phyloP scores from a whole-genome alignment of 2,329 filamentous ascomycete species.

The Cladophialophora exuberans region DNA sequence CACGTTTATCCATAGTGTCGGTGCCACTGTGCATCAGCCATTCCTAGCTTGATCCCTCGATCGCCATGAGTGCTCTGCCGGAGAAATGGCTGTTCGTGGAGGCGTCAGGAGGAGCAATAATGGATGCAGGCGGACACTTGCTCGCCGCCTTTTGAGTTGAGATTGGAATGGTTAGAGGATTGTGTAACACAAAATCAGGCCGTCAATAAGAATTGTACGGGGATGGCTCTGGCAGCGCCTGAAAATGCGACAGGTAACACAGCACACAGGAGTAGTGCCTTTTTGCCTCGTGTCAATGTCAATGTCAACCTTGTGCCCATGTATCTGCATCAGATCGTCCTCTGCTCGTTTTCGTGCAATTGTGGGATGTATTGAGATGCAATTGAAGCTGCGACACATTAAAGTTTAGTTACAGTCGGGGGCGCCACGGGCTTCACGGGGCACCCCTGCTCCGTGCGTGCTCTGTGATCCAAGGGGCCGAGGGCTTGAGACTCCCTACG shows the following conservation, averaged over 20 bases:
- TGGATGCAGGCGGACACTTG: slow-evolving; percentile 7
- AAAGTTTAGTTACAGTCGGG: too few species aligned
- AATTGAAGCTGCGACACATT: too few species aligned
- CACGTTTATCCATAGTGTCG: slow-evolving; percentile 14
- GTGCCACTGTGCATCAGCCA: slow-evolving; percentile 8
- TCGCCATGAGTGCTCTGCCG: slow-evolving; percentile 3
- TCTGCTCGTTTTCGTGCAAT: neutral
- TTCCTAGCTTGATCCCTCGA: neutral
- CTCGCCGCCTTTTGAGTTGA: slow-evolving; percentile 29
- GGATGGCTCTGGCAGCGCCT: slow-evolving; percentile 26
- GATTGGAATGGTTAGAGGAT: slow-evolving; percentile 24
- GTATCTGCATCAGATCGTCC: neutral
- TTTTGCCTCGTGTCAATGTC: slow-evolving; percentile 16
- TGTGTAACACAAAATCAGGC: too few species aligned
- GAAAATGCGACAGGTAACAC: slow-evolving; percentile 30
- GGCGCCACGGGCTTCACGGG: too few species aligned
- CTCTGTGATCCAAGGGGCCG: too few species aligned
- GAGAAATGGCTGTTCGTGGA: neutral
- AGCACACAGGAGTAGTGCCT: too few species aligned
- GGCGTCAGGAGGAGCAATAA: slow-evolving; percentile 1
- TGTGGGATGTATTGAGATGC: too few species aligned
- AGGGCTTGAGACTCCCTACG: too few species aligned
- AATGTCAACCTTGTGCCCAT: slow-evolving; percentile 26
- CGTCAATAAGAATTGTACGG: slow-evolving; percentile 24
- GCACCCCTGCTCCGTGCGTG: too few species aligned